Evolutionary conservation across 805 yeast species (phyloP).

Genomic region (Yarrowia deformans): DNA sequence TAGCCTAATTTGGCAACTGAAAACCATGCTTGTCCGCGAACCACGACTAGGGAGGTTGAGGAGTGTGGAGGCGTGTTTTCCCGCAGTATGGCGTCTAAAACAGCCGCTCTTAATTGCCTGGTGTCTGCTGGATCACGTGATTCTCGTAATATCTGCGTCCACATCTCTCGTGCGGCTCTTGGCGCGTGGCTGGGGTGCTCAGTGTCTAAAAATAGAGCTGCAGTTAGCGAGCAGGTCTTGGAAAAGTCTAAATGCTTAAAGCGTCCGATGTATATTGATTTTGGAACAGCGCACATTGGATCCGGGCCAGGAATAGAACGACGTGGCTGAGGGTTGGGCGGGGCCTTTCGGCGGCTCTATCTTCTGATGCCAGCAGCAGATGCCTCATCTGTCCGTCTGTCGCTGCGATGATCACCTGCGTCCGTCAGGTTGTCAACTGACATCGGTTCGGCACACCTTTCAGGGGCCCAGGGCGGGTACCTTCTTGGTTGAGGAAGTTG

Average conservation of each 20-base stretch:
- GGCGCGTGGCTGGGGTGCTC: conserved; percentile 6
- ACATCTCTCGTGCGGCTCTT: not conserved
- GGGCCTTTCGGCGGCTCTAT: too few relatives aligned
- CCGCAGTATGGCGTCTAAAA: too few relatives aligned
- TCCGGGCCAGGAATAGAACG: conserved; percentile 25
- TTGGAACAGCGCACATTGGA: not conserved
- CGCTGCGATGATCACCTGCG: conserved; percentile 23
- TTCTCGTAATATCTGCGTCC: not conserved
- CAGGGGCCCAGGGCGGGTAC: conserved; percentile 8
- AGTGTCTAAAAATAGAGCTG: conserved; percentile 19
- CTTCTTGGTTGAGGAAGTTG: not conserved
- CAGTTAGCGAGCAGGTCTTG: conserved; percentile 32
- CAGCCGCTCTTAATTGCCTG: too few relatives aligned
- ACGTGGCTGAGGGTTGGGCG: not conserved
- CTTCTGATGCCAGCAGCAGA: not conserved
- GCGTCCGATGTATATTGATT: not conserved
- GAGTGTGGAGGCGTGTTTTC: not conserved
- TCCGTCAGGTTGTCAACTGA: conserved; percentile 6
- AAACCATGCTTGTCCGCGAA: conserved; percentile 9
- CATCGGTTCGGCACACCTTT: not conserved
- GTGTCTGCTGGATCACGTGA: too few relatives aligned
- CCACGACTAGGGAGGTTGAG: not conserved
- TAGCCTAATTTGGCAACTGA: conserved; percentile 34
- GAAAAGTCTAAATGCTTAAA: not conserved
- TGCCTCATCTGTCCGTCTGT: conserved; percentile 15